These are phyloP conservation scores for Penicillium occitanis DNA, from an alignment of 2,329 filamentous ascomycete species.

Conservation along the genomic window DNA sequence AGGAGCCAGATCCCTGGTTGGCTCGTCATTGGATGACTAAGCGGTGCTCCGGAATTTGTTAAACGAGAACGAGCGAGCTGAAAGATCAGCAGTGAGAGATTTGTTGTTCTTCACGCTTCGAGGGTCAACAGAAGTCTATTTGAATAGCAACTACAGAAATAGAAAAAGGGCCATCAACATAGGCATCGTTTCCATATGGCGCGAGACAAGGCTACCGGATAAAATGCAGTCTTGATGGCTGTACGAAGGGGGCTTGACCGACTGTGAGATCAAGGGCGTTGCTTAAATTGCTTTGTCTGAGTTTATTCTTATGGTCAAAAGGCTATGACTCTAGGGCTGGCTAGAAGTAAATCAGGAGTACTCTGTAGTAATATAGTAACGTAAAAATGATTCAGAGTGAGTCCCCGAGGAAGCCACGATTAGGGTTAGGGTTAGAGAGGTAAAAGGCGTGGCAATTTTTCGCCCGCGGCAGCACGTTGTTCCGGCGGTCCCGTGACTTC, in stretches of 20 bases:
- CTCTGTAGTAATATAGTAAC: too few species aligned
- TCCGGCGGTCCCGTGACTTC: conserved; percentile 14
- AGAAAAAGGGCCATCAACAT: not conserved
- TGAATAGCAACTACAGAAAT: not conserved
- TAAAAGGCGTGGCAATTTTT: not conserved
- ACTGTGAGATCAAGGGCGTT: not conserved
- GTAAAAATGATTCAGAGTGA: conserved; percentile 21
- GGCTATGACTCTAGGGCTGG: not conserved
- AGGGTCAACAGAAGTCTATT: not conserved
- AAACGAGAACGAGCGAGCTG: conserved; percentile 6
- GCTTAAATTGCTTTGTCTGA: not conserved
- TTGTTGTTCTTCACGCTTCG: not conserved
- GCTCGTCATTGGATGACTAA: not conserved
- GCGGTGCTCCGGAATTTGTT: not conserved
- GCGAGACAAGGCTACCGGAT: not conserved
- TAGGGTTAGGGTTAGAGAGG: too few species aligned
- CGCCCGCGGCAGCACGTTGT: conserved; percentile 12
- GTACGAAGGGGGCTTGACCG: not conserved
- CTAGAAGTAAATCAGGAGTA: too few species aligned
- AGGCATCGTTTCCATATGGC: not conserved
- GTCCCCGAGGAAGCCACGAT: not conserved
- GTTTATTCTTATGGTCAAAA: not conserved
- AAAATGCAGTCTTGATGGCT: not conserved
- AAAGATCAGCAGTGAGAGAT: not conserved
- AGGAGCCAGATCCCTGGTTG: not conserved